A percentile compares a stretch with the other conserved stretches of the same genome.
Evolutionary conservation across 345 rosid genomes (phyloP).

Genomic region (Kernera saxatilis): DNA sequence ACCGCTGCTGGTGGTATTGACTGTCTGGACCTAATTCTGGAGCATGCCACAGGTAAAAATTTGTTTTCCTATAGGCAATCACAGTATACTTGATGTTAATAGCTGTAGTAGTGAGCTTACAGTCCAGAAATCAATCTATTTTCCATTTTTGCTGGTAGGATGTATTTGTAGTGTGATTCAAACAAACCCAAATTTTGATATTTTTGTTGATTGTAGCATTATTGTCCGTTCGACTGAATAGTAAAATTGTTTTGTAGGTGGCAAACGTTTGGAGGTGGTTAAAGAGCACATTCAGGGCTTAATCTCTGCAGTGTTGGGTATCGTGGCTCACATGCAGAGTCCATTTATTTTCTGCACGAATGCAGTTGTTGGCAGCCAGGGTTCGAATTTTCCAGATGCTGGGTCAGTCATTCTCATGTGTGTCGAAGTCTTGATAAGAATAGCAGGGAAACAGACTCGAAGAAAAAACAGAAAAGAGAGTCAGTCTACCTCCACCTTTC

Average conservation of each 20-base stretch:
- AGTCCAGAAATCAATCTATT: not conserved
- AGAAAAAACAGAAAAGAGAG: no score
- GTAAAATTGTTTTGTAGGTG: constrained; percentile 49
- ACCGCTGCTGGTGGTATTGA: constrained; percentile 77
- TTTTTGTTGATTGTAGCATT: not conserved
- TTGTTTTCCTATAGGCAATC: not conserved
- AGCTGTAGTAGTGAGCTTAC: not conserved
- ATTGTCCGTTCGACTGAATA: constrained; percentile 19
- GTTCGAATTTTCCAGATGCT: constrained; percentile 53
- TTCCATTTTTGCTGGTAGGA: not conserved
- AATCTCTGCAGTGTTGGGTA: constrained; percentile 61
- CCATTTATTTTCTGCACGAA: constrained; percentile 49
- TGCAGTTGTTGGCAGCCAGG: constrained; percentile 12
- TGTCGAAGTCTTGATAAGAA: constrained; percentile 74
- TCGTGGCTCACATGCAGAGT: constrained; percentile 73
- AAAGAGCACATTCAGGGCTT: constrained; percentile 60
- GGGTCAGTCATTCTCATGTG: constrained; percentile 89
- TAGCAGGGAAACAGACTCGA: constrained; percentile 73
- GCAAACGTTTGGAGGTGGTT: constrained; percentile 51
- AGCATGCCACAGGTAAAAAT: constrained; percentile 65
- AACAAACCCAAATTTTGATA: not conserved
- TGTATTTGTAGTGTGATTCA: not conserved
- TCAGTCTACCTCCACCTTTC: no score
- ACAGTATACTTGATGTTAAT: not conserved
- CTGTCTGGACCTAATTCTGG: constrained; percentile 85